Evolutionary conservation across 495 filamentous ascomycete genomes (phyloP), one percentile per base, ranked within the genome.

Genomic region (Podospora conica): DNA sequence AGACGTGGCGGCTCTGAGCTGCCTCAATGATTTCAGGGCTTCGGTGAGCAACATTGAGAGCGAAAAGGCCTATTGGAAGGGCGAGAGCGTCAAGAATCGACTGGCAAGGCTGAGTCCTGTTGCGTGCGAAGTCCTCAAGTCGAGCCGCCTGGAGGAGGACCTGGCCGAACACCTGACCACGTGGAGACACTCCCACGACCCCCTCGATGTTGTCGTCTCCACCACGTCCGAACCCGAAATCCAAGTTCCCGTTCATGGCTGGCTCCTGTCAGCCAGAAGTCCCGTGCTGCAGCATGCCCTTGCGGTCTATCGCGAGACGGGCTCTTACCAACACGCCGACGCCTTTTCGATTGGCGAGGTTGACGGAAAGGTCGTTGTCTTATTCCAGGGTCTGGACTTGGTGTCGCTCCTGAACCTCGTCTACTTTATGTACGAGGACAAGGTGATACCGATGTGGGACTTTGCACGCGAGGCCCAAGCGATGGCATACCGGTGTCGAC

Each of bases 361-460:
- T 5, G 76, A 84, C 20, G 85, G 83, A 12, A 77, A 79, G 25
- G 73, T 75, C 0, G 70, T 87, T 11, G 73, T 94, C 9, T 76
- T 81, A 18, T 86, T 96, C 22, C 79, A 84, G 53, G 87, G 83
- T 10, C 66, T 92, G 23, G 92, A 96, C 71, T 82, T 92, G 55
- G 73, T 95, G 58, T 86, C 90, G 3, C 67, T 96, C 22, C 78
- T 96, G 69, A 93, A 96, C 68, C 68, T 97, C 8, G 84, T 88
- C 0, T 82, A 91, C 33, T 98, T 91, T 72, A 71, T 91, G 9
- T 97, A 98, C 75, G 86, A 87, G 23, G 95, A 98, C 70, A 82
- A 76, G 24, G 79, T 94, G 25, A 79, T 96, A 48, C 92, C 95
- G 65, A 87, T 91, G 18, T 98, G 95, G 95, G 88, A 93, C 58